phyloP scores from a whole-genome alignment of 768 basidiomycete genomes.

The Leccinum truebloodii region DNA sequence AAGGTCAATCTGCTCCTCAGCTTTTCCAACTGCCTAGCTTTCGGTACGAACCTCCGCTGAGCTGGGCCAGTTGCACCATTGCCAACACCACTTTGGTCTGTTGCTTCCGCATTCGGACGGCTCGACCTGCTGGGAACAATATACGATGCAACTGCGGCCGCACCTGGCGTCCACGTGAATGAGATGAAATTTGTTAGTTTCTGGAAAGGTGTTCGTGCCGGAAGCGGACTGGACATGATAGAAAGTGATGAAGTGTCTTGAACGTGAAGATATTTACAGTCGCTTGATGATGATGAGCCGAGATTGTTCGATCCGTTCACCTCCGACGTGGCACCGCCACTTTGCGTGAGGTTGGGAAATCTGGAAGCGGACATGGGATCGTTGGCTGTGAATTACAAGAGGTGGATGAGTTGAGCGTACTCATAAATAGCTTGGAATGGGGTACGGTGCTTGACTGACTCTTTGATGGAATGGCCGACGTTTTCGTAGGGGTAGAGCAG shows the following conservation, averaged over 20 bases:
- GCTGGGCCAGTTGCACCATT: slow-evolving; percentile 12
- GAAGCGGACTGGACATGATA: slow-evolving; percentile 52
- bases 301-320: slow-evolving; percentile 31
- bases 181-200: slow-evolving; percentile 63
- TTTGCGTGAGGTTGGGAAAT: slow-evolving; percentile 37
- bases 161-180: slow-evolving; percentile 50
- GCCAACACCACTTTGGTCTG: slow-evolving; percentile 10
- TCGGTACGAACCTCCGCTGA: slow-evolving; percentile 52
- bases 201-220: slow-evolving; percentile 60
- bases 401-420: slow-evolving; percentile 62
- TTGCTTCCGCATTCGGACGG: slow-evolving; percentile 9
- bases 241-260: slow-evolving; percentile 42
- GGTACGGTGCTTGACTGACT: slow-evolving; percentile 37
- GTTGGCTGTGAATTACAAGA: slow-evolving; percentile 38
- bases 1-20: slow-evolving; percentile 55
- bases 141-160: slow-evolving; percentile 29
- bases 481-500: slow-evolving; percentile 32
- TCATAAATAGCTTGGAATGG: slow-evolving; percentile 45
- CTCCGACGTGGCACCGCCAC: slow-evolving; percentile 27
- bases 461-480: slow-evolving; percentile 34
- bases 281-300: slow-evolving; percentile 13
- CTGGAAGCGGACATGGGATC: slow-evolving; percentile 35
- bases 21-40: slow-evolving; percentile 66
- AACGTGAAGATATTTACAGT: slow-evolving; percentile 29
- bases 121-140: slow-evolving; percentile 22